Evolutionary conservation across 2,329 filamentous ascomycete species (phyloP).

Genomic region (Penicillium corylophilum): DNA sequence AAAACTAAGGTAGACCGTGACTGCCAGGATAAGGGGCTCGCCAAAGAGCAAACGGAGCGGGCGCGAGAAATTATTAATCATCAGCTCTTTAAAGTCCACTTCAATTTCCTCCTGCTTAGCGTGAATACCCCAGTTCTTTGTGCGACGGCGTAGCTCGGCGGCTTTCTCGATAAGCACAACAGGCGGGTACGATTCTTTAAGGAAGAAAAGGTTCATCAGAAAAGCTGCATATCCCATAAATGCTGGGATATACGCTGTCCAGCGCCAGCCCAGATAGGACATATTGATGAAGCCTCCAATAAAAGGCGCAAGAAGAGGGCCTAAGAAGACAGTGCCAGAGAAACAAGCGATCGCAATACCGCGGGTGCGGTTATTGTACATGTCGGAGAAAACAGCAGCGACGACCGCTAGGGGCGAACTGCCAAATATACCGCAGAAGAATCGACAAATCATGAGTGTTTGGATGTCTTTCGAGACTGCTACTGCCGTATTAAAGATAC

Average conservation of each 20-base stretch:
- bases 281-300: constrained; percentile 54
- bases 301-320: constrained; percentile 54
- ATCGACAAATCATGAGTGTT: constrained; percentile 42
- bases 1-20: constrained; percentile 42
- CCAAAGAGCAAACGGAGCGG: constrained; percentile 46
- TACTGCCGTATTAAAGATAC: constrained; percentile 46
- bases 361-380: constrained; percentile 47
- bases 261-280: constrained; percentile 55
- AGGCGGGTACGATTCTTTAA: constrained; percentile 59
- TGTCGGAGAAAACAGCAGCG: constrained; percentile 47
- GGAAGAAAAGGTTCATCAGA: constrained; percentile 51
- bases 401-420: constrained; percentile 45
- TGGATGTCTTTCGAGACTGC: constrained; percentile 42
- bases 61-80: constrained; percentile 53
- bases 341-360: constrained; percentile 48
- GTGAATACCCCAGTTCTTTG: constrained; percentile 59
- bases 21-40: constrained; percentile 44
- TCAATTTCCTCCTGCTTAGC: constrained; percentile 56
- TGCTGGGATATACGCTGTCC: constrained; percentile 55
- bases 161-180: constrained; percentile 56
- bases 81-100: constrained; percentile 50
- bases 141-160: constrained; percentile 50
- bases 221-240: constrained; percentile 58
- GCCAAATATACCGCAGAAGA: constrained; percentile 48
- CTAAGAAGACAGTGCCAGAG: constrained; percentile 53